Conservation (phyloP, 352 stramenopile genomes). For the Blastocystis sp. region DNA sequence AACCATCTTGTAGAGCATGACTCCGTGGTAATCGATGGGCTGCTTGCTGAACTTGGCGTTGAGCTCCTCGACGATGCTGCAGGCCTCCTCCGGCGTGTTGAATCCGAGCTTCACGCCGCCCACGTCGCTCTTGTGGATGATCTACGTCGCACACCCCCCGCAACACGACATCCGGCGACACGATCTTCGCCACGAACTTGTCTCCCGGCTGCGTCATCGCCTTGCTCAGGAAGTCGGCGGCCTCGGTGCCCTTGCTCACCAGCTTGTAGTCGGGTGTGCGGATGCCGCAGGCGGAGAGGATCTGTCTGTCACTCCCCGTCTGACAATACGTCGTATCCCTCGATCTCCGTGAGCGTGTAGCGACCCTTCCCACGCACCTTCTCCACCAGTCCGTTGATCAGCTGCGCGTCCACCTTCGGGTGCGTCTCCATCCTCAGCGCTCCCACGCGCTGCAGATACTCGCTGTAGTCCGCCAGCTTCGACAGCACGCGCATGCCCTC, state of each 20-base stretch:
- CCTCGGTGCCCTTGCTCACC: background rate
- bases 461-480: conserved; percentile 31
- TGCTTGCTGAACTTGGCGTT: conserved; percentile 54
- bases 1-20: conserved; percentile 53
- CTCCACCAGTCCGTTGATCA: conserved; percentile 3
- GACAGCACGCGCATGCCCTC: conserved; percentile 33
- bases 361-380: conserved; percentile 11
- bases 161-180: conserved; percentile 6
- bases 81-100: conserved; percentile 28
- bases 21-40: conserved; percentile 35
- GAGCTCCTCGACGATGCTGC: conserved; percentile 3
- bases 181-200: conserved; percentile 51
- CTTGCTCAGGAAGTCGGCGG: conserved; percentile 21
- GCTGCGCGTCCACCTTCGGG: background rate
- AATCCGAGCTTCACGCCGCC: conserved; percentile 50
- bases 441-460: conserved; percentile 17
- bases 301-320: background rate
- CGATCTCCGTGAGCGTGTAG: conserved; percentile 42
- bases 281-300: conserved; percentile 16
- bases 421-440: background rate
- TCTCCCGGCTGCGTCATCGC: background rate
- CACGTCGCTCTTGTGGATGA: conserved; percentile 55
- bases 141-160: background rate
- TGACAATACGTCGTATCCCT: background rate
- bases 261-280: conserved; percentile 31